These are phyloP conservation scores for Cryphonectria parasitica DNA, from an alignment of 2,329 filamentous ascomycete genomes.

Conservation along the genomic window DNA sequence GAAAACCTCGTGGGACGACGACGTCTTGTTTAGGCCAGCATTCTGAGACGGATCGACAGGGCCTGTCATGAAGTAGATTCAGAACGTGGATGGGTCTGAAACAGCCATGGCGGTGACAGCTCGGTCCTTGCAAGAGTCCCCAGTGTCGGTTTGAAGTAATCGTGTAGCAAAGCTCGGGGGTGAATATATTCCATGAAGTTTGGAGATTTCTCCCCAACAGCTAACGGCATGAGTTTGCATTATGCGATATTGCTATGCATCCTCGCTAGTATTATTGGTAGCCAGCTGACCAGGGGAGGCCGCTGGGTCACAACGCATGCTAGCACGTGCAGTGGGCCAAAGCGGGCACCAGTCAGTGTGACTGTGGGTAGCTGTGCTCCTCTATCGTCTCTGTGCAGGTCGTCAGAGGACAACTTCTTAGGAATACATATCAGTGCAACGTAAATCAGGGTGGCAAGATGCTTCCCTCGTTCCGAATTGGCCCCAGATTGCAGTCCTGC, in stretches of 20 bases:
- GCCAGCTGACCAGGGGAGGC: background rate
- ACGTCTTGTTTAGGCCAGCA: background rate
- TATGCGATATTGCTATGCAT: background rate
- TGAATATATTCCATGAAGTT: no score
- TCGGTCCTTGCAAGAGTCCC: background rate
- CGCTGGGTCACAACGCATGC: background rate
- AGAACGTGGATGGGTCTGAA: background rate
- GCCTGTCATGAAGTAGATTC: background rate
- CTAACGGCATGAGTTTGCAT: background rate
- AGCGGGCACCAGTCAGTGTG: no score
- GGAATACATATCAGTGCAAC: no score
- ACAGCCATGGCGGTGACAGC: background rate
- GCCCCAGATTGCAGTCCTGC: no score
- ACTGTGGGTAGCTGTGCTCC: no score
- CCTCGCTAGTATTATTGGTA: background rate
- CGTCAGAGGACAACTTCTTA: no score
- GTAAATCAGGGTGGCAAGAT: background rate
- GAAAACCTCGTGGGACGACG: no score
- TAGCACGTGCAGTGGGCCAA: no score
- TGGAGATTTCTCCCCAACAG: no score
- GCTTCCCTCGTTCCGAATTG: no score
- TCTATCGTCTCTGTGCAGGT: no score
- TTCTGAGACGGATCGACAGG: background rate
- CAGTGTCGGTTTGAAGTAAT: background rate
- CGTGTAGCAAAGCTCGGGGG: no score